Base-by-base conservation (phyloP, 306 rosid species). In the Malus sieversii region DNA sequence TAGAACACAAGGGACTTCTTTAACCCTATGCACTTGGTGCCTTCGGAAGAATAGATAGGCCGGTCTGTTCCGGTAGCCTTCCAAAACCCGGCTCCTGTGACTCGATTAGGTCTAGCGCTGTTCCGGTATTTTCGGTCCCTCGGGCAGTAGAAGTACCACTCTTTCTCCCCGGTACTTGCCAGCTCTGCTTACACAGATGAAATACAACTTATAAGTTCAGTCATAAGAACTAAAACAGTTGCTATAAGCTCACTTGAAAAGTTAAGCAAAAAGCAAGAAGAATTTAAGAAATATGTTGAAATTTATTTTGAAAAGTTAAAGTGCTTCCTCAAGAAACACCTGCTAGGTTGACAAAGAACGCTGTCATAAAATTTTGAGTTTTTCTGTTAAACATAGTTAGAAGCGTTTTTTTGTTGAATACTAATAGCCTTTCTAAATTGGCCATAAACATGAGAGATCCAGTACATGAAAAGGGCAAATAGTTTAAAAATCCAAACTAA, bases 1-100 rank as follows among this genome's bases (percentile, higher is more conserved):
- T 92, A 92, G 82, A 92, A 92, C 14, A 92, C 97, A 78, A 90
- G 96, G 10, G 97, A 92, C 44, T 92, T 92, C 86, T 92, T 92
- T 83, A 92, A 77, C 18, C 97, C 97, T 74, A 92, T 90, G 78
- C 93, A 92, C 77, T 80, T 88, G 77, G 53, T 32, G 22, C 93
- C 89, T 44, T 78, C 85, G 19, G 93, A 88, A 14, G 97, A 90
- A 72, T 88, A 90, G 30, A 92, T 87, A 8, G 97, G 89, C 51
- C 90, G 68, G 51, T 92, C 97, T 15, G 97, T 92, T 67, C 97
- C 97, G 2, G 97, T 92, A 35, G 97, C 96, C 62, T 92, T 92
- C 97, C 97, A 92, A 76, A 90, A 92, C 70, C 97, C 97, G 18
- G 82, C 85, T 78, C 85, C 90, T 29, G 93, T 90, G 19, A 92